Evolutionary conservation across 1,284 basidiomycete species (phyloP).

Genomic region (Rhodotorula sp.): DNA sequence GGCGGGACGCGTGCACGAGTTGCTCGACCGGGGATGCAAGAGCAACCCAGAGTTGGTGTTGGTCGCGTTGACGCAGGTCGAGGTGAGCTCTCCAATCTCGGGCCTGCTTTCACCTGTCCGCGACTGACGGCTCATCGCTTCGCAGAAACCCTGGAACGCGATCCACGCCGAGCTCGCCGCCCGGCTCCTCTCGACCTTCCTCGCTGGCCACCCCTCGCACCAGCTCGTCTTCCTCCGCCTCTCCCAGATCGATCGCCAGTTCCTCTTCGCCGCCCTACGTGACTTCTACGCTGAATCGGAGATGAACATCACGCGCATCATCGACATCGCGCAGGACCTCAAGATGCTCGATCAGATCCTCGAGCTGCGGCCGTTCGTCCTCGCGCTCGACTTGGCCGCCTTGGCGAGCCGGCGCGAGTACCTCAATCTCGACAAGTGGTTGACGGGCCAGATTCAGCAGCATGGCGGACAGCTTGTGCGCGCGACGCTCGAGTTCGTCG

Average conservation of each 20-base stretch:
- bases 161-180: constrained; percentile 82
- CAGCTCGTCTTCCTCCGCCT: constrained; percentile 95
- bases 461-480: constrained; percentile 84
- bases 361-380: constrained; percentile 77
- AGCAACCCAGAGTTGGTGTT: constrained; percentile 92
- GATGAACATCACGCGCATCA: constrained; percentile 86
- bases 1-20: constrained; percentile 59
- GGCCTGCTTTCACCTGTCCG: background rate
- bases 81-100: constrained; percentile 58
- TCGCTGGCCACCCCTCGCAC: constrained; percentile 87
- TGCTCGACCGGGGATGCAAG: constrained; percentile 87
- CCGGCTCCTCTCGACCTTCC: constrained; percentile 83
- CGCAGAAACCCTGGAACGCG: constrained; percentile 77
- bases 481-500: constrained; percentile 79
- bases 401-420: constrained; percentile 89
- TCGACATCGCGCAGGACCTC: constrained; percentile 93
- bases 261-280: constrained; percentile 80
- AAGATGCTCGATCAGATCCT: constrained; percentile 88
- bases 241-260: constrained; percentile 82
- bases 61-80: constrained; percentile 86
- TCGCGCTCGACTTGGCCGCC: constrained; percentile 84
- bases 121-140: no score
- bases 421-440: constrained; percentile 94
- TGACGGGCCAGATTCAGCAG: constrained; percentile 75
- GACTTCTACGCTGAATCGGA: constrained; percentile 91